phyloP scores from a whole-genome alignment of 139 green algal genomes.

The Tetradesmus lagerheimii region DNA sequence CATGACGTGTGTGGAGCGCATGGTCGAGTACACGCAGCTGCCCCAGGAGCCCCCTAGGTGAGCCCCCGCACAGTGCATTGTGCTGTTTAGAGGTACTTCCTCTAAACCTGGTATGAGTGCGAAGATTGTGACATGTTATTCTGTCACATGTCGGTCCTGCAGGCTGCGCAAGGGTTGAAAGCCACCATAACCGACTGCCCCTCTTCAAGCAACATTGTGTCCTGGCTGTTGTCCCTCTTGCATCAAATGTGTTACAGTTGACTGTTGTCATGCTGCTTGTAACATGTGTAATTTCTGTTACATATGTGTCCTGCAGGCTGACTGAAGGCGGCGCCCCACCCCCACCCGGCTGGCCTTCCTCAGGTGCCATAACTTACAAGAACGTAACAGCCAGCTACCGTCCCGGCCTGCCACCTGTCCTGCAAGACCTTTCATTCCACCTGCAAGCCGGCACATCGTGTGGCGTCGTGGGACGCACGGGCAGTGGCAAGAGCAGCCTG shows the following conservation, averaged over 20 bases:
- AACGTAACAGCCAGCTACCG: slow-evolving; percentile 78
- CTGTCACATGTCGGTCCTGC: too few species aligned
- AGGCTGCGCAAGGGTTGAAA: too few species aligned
- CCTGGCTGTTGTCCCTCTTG: too few species aligned
- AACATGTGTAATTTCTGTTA: too few species aligned
- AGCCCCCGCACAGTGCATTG: neutral
- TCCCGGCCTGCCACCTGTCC: slow-evolving; percentile 77
- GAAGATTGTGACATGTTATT: too few species aligned
- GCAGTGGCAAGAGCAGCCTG: slow-evolving; percentile 83
- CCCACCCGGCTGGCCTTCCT: slow-evolving; percentile 72
- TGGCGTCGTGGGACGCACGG: slow-evolving; percentile 85
- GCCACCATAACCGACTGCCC: too few species aligned
- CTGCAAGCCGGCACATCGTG: slow-evolving; percentile 61
- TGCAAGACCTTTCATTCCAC: slow-evolving; percentile 77
- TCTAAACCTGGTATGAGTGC: too few species aligned
- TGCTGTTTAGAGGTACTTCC: too few species aligned
- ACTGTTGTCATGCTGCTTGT: too few species aligned
- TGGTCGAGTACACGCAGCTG: slow-evolving; percentile 85
- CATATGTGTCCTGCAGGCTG: slow-evolving; percentile 8
- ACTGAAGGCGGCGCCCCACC: slow-evolving; percentile 55
- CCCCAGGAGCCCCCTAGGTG: slow-evolving; percentile 69
- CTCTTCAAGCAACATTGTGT: too few species aligned
- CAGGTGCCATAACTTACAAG: slow-evolving; percentile 65
- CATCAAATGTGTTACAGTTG: too few species aligned
- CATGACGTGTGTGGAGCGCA: slow-evolving; percentile 90